These are phyloP conservation scores for Ustilago crameri DNA, from an alignment of 1,284 basidiomycete species.

Conservation along the genomic window DNA sequence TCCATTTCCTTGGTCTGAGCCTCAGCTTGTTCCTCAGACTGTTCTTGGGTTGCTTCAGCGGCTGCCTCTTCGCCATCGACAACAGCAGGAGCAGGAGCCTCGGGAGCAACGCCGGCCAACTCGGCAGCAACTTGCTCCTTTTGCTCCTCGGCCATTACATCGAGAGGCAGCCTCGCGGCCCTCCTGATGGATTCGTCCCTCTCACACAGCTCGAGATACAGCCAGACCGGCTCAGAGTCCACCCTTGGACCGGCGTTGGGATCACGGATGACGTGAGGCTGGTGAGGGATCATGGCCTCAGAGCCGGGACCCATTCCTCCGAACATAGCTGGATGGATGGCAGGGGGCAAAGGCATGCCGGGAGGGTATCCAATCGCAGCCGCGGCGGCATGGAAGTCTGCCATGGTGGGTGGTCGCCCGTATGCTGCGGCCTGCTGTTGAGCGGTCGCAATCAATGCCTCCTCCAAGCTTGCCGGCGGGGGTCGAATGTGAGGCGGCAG, in stretches of 20 bases:
- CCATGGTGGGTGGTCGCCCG: conserved; percentile 39
- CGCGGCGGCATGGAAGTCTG: conserved; percentile 45
- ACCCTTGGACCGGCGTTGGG: conserved; percentile 61
- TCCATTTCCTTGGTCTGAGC: conserved; percentile 3
- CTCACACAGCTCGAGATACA: conserved; percentile 63
- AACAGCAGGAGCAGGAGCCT: not conserved
- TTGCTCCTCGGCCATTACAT: conserved; percentile 25
- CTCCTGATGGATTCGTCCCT: conserved; percentile 48
- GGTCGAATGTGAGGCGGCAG: conserved; percentile 34
- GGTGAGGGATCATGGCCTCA: conserved; percentile 21
- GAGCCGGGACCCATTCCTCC: conserved; percentile 23
- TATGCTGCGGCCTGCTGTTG: conserved; percentile 40
- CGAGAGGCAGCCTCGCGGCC: conserved; percentile 29
- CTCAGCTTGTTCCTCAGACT: not conserved
- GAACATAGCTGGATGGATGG: conserved; percentile 35
- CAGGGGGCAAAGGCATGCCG: conserved; percentile 35
- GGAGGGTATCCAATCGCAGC: conserved; percentile 41
- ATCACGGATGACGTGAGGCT: conserved; percentile 39
- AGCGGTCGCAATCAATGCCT: conserved; percentile 40
- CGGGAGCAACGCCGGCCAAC: conserved; percentile 4
- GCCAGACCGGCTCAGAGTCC: conserved; percentile 65
- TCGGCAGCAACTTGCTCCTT: conserved; percentile 26
- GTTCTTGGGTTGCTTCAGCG: not conserved
- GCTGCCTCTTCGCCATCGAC: not conserved
- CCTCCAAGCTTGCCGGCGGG: conserved; percentile 34